Percentiles rank a stretch among this genome's conserved stretches.
phyloP scores from a whole-genome alignment of 2,329 filamentous ascomycete species.

The Chrysoporthe deuterocubensis region DNA sequence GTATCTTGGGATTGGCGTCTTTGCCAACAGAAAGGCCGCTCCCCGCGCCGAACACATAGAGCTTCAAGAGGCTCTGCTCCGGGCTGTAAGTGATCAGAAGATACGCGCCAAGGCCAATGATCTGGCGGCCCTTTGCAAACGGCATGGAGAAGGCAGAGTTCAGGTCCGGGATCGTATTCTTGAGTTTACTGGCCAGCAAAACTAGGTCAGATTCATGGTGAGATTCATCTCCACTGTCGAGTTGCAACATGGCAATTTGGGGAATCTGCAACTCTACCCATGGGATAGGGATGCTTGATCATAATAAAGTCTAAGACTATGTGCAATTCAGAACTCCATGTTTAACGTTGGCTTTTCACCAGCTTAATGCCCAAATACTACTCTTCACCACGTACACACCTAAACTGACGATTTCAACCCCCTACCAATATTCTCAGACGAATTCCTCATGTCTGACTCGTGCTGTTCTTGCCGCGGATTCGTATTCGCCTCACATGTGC shows the following conservation, averaged over 20 bases:
- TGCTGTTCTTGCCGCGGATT: neutral
- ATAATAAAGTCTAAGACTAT: neutral
- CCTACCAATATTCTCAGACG: neutral
- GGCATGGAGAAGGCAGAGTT: constrained; percentile 16
- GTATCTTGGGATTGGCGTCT: constrained; percentile 18
- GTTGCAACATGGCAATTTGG: neutral
- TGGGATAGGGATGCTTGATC: neutral
- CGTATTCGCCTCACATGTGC: neutral
- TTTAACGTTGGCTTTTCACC: neutral
- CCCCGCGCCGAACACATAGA: constrained; percentile 8
- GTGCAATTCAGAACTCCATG: neutral
- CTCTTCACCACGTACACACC: neutral
- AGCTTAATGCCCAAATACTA: neutral
- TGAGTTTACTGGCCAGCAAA: neutral
- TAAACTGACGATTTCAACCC: neutral
- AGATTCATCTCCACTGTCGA: neutral
- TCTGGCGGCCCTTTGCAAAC: constrained; percentile 1
- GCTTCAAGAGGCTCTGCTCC: constrained; percentile 6
- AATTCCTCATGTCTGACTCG: neutral
- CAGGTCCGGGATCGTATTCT: constrained; percentile 9
- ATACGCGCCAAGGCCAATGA: constrained; percentile 5
- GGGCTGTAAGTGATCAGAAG: neutral
- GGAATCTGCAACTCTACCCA: neutral
- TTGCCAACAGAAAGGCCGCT: constrained; percentile 17
- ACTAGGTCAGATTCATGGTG: neutral